These are phyloP conservation scores for Aureobasidium lini DNA, from an alignment of 2,329 filamentous ascomycete species.

Conservation along the genomic window DNA sequence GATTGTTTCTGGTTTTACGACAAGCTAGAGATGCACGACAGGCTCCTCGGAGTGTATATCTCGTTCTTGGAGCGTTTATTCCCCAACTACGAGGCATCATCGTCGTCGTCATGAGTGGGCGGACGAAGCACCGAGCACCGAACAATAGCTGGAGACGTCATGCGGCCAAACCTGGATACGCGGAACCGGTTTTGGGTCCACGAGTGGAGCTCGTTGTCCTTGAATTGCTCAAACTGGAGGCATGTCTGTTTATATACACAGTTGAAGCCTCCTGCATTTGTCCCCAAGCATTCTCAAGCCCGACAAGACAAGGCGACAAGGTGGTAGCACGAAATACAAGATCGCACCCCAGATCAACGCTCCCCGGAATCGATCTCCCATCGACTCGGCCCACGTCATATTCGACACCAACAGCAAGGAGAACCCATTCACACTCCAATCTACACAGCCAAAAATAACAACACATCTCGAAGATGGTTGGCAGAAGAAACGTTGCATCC, in stretches of 20 bases:
- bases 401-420: neutral
- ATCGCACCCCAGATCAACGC: neutral
- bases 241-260: slow-evolving; percentile 3
- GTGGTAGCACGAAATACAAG: neutral
- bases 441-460: neutral
- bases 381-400: slow-evolving; percentile 8
- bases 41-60: slow-evolving; percentile 3
- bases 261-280: neutral
- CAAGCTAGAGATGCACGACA: neutral
- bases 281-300: neutral
- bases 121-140: neutral
- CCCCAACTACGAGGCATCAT: neutral
- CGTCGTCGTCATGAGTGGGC: slow-evolving; percentile 6
- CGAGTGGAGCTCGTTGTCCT: neutral
- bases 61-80: neutral
- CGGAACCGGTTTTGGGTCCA: slow-evolving; percentile 2
- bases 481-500: neutral
- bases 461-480: neutral
- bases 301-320: neutral
- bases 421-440: neutral
- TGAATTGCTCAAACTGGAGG: neutral
- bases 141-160: neutral
- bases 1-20: neutral
- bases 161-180: slow-evolving; percentile 1
- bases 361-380: neutral